Base-by-base conservation (phyloP, 495 filamentous ascomycete genomes). In the Lichenothelia convexa region DNA sequence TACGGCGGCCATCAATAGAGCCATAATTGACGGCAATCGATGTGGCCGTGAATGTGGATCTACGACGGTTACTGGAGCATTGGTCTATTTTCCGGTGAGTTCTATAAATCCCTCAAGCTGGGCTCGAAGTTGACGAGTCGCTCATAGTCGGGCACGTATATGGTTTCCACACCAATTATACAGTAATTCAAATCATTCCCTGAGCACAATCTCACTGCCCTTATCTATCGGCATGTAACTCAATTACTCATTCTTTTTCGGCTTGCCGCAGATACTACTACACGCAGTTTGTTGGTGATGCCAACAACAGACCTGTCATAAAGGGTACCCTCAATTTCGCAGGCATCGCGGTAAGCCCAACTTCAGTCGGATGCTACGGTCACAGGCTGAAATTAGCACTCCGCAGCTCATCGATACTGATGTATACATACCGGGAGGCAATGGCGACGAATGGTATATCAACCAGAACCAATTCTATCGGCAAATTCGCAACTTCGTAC, bases 1-100 rank as follows among this genome's bases (percentile, higher is more conserved):
- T 50, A 86, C 82, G 1, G 74, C 53, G n/a, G 83, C 85, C 13
- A 89, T 93, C 64, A 92, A 93, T 59, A 56, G 63, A 40, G 86
- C 86, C 21, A 82, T 93, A 41, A 60, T 69, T 6, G 70, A 73
- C 31, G 80, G 82, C 18, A 64, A 67, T 38, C 81, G 86, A 15
- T 93, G 86, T 49, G 80, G 73, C 29, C 50, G 64, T 45, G 67
- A 71, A 35, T 94, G 86, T 51, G 76, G 84, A 40, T 91, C 82
- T 5, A 68, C 70, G 13, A 93, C 86, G 7, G 69, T 64, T 6
- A 71, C 75, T 7, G 53, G 53, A 2, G 53, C 53, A 12, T 42
- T 58, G 20, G 41, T 58, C 7, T 58, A 54, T 41, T 52, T 58
- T 27, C 55, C 55, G 9, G n/a, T n/a, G n/a, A n/a, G n/a, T 33